These are phyloP conservation scores for Linum tenue DNA, from an alignment of 345 rosid genomes.

Conservation along the genomic window DNA sequence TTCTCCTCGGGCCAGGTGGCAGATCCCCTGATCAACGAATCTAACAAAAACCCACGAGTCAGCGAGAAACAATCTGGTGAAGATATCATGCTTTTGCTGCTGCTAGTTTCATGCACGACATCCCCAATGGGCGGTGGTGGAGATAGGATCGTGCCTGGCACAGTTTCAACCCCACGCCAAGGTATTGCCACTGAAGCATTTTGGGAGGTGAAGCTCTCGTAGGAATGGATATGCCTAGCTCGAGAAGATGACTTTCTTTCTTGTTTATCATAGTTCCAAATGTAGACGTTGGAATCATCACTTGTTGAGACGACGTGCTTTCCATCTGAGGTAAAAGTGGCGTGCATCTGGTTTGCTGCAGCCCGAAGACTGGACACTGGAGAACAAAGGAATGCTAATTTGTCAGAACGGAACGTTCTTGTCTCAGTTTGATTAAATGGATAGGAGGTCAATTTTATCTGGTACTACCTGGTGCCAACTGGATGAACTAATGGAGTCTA, in stretches of 20 bases:
- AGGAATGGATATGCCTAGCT: constrained; percentile 35
- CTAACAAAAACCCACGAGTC: constrained; percentile 33
- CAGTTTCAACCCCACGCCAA: constrained; percentile 43
- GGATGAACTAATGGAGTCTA: neutral
- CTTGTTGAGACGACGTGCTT: constrained; percentile 58
- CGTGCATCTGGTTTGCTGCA: constrained; percentile 45
- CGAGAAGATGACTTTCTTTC: constrained; percentile 27
- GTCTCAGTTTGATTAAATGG: too few species aligned
- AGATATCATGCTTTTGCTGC: constrained; percentile 23
- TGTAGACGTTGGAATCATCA: constrained; percentile 53
- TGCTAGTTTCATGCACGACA: constrained; percentile 1
- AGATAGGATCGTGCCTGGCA: constrained; percentile 11
- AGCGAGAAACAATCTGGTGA: constrained; percentile 45
- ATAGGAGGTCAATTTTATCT: too few species aligned
- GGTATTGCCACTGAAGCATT: constrained; percentile 59
- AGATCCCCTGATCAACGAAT: constrained; percentile 38
- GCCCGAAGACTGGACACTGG: constrained; percentile 40
- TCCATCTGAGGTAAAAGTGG: constrained; percentile 66
- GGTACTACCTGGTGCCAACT: too few species aligned
- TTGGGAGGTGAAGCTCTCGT: constrained; percentile 53
- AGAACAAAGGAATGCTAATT: constrained; percentile 4
- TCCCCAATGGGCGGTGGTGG: constrained; percentile 12
- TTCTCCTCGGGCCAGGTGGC: constrained; percentile 86
- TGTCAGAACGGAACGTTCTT: neutral
- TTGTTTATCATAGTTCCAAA: constrained; percentile 50